Percentiles rank a stretch among this genome's conserved stretches.
Evolutionary conservation across 257 asterid species (phyloP).

Genomic region (Nyctanthes arbortristis): DNA sequence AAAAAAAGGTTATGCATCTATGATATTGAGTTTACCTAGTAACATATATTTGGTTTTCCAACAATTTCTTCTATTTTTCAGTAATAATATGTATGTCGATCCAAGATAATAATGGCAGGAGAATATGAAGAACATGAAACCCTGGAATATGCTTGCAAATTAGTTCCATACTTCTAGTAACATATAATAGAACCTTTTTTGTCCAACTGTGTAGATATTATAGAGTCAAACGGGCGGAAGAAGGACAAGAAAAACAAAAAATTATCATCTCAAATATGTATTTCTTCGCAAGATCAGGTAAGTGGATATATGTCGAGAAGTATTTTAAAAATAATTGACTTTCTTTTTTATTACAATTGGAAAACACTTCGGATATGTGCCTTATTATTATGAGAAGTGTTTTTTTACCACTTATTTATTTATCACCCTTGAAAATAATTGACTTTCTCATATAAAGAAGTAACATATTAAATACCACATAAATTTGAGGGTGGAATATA

Average conservation of each 20-base stretch:
- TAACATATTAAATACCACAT: too few species aligned
- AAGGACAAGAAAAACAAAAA: conserved; percentile 31
- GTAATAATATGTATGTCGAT: neutral
- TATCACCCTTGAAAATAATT: too few species aligned
- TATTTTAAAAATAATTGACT: neutral
- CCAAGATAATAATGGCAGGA: neutral
- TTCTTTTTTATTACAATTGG: neutral
- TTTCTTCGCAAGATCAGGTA: conserved; percentile 61
- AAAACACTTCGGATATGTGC: too few species aligned
- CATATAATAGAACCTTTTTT: neutral
- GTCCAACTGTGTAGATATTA: conserved; percentile 30
- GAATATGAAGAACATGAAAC: neutral
- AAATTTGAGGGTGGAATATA: too few species aligned
- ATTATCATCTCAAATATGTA: conserved; percentile 24
- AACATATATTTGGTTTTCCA: neutral
- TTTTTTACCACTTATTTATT: too few species aligned
- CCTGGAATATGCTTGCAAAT: conserved; percentile 1
- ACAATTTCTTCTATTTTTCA: neutral
- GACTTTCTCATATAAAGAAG: too few species aligned
- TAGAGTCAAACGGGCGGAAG: conserved; percentile 33
- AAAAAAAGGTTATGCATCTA: too few species aligned
- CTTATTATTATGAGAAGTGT: too few species aligned
- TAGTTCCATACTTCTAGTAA: neutral
- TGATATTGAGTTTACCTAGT: neutral
- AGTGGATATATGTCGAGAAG: neutral